phyloP scores from a whole-genome alignment of 1,284 basidiomycete species.

The Peniophora sp. region DNA sequence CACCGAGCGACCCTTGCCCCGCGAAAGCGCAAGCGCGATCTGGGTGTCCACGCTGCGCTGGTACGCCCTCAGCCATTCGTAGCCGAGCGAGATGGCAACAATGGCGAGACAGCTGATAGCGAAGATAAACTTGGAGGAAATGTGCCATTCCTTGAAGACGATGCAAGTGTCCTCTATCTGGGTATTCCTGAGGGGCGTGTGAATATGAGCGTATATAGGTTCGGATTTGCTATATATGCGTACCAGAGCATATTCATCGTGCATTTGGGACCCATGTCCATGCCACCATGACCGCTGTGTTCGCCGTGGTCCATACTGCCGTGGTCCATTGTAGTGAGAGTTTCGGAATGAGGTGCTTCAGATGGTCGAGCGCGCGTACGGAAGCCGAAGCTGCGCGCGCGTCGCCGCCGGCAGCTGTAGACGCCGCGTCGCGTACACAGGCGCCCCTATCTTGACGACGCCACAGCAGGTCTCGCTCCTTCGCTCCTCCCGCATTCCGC shows the following conservation, averaged over 20 bases:
- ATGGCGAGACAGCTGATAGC: constrained; percentile 56
- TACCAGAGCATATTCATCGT: constrained; percentile 68
- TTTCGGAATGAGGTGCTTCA: too few species aligned
- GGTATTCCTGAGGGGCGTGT: constrained; percentile 47
- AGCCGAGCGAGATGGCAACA: constrained; percentile 56
- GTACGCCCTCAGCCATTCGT: constrained; percentile 65
- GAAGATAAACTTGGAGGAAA: constrained; percentile 47
- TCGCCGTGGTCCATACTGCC: constrained; percentile 35
- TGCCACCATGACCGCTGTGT: constrained; percentile 37
- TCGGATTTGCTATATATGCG: not conserved
- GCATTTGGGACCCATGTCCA: constrained; percentile 45
- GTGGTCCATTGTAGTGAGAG: not conserved
- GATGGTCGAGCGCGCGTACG: too few species aligned
- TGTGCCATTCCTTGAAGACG: constrained; percentile 69
- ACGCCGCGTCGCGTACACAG: too few species aligned
- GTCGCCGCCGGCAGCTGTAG: too few species aligned
- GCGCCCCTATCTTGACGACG: not conserved
- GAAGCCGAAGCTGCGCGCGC: too few species aligned
- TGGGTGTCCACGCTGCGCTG: constrained; percentile 48
- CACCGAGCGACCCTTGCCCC: constrained; percentile 32
- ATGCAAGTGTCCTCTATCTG: constrained; percentile 68
- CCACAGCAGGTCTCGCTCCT: too few species aligned
- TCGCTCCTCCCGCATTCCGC: too few species aligned
- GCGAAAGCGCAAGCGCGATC: constrained; percentile 42
- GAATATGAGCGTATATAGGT: not conserved